These are phyloP conservation scores for Imleria badia DNA, from an alignment of 768 basidiomycete species.

Conservation along the genomic window DNA sequence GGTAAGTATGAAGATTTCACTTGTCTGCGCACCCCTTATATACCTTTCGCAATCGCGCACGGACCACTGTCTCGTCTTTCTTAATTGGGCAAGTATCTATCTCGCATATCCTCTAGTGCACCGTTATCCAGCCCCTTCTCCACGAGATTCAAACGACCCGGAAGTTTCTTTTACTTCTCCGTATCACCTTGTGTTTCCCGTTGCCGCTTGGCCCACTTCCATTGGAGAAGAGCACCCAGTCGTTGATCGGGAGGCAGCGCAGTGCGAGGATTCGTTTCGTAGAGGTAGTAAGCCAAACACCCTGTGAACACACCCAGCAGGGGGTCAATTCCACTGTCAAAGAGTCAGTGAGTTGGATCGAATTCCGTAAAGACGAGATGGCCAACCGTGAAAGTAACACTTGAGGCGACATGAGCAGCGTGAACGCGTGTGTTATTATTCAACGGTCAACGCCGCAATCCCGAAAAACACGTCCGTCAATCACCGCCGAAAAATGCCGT, in stretches of 20 bases:
- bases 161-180: background rate
- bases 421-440: background rate
- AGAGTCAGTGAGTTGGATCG: conserved; percentile 3
- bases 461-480: conserved; percentile 6
- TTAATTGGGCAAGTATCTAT: background rate
- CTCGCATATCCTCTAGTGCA: background rate
- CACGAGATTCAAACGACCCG: background rate
- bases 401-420: conserved; percentile 43
- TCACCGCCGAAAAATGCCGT: conserved; percentile 27
- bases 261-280: conserved; percentile 78
- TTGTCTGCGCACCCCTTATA: conserved; percentile 4
- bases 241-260: conserved; percentile 56
- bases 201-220: conserved; percentile 61
- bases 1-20: conserved; percentile 48
- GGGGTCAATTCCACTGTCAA: conserved; percentile 61
- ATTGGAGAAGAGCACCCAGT: conserved; percentile 52
- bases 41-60: conserved; percentile 16
- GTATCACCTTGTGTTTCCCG: conserved; percentile 3
- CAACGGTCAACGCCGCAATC: background rate
- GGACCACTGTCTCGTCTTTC: conserved; percentile 19
- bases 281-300: conserved; percentile 72
- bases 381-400: conserved; percentile 34
- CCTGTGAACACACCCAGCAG: conserved; percentile 78
- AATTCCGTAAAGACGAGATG: background rate
- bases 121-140: background rate